Evolutionary conservation across 2,329 filamentous ascomycete species (phyloP).

Genomic region (Didymella segeticola): DNA sequence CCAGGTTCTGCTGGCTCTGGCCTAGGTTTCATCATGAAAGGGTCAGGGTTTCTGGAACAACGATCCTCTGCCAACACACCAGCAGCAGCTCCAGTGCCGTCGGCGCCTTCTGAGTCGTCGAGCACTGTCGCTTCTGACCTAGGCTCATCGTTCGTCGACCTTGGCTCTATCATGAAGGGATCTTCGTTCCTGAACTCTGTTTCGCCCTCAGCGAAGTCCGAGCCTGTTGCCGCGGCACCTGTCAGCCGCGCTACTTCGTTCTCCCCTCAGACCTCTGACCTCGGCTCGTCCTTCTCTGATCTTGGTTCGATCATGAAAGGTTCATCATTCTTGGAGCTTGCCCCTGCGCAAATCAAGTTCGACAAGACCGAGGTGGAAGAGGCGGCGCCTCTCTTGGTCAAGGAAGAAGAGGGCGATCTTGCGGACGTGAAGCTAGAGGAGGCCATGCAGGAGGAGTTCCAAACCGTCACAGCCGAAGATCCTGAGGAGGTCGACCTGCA

Average conservation of each 20-base stretch:
- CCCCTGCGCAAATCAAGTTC: slow-evolving; percentile 4
- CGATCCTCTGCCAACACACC: not conserved
- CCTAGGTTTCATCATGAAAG: slow-evolving; percentile 37
- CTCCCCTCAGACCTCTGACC: not conserved
- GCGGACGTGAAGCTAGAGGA: not conserved
- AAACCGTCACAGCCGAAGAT: slow-evolving; percentile 2
- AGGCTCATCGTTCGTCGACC: slow-evolving; percentile 13
- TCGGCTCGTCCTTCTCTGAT: slow-evolving; percentile 10
- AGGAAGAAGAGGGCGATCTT: not conserved
- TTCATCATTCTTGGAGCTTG: slow-evolving; percentile 26
- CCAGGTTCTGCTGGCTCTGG: slow-evolving; percentile 21
- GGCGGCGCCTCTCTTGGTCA: slow-evolving; percentile 2
- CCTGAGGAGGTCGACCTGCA: slow-evolving; percentile 1
- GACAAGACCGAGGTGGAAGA: slow-evolving; percentile 1
- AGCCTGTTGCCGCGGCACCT: not conserved
- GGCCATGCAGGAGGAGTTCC: slow-evolving; percentile 12
- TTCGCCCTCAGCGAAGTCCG: slow-evolving; percentile 4
- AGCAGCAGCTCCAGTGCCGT: not conserved
- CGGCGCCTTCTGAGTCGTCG: not conserved
- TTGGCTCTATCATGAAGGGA: slow-evolving; percentile 37
- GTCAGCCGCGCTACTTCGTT: not conserved
- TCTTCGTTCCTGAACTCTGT: slow-evolving; percentile 24
- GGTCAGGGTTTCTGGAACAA: slow-evolving; percentile 24
- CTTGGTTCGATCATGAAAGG: slow-evolving; percentile 37
- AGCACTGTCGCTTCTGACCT: slow-evolving; percentile 9